Percentiles rank a stretch among this genome's conserved stretches.
Conservation (phyloP, 768 basidiomycete genomes). For the Dendrothele bispora region DNA sequence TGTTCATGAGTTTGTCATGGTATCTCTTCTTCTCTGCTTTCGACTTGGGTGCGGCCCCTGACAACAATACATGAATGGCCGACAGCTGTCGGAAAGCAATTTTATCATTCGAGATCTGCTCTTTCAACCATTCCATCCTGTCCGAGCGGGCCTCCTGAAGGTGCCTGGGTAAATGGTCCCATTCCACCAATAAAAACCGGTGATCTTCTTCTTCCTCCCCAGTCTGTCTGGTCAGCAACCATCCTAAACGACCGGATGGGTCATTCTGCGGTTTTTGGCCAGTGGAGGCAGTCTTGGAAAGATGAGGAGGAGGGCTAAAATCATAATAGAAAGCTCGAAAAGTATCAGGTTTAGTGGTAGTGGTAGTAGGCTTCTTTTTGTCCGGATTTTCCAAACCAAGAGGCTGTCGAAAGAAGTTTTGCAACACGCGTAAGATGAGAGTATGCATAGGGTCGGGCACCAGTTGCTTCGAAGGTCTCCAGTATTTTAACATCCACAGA, state of each 20-base stretch:
- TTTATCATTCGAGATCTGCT: not conserved
- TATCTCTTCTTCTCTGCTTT: not conserved
- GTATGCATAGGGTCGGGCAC: conserved; percentile 38
- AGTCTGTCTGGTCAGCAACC: not conserved
- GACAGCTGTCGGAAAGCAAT: not conserved
- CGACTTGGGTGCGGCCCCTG: not conserved
- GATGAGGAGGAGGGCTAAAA: not conserved
- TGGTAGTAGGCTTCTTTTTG: not conserved
- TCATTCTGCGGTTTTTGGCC: not conserved
- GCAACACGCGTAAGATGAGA: not conserved
- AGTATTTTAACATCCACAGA: conserved; percentile 32
- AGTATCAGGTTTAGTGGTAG: not conserved
- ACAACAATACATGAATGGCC: not conserved
- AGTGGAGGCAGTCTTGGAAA: not conserved
- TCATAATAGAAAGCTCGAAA: not conserved
- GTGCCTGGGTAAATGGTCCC: not conserved
- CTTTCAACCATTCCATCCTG: not conserved
- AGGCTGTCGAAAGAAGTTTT: not conserved
- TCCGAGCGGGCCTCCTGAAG: not conserved
- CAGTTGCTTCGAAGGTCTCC: conserved; percentile 29
- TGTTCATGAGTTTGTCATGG: not conserved
- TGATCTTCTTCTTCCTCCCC: not conserved
- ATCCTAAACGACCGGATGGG: too few species aligned
- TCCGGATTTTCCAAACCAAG: not conserved
- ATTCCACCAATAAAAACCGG: not conserved